A percentile compares a stretch with the other conserved stretches of the same genome.
Evolutionary conservation across 1,284 basidiomycete species (phyloP).

Genomic region (Cutaneotrichosporon cavernicola): DNA sequence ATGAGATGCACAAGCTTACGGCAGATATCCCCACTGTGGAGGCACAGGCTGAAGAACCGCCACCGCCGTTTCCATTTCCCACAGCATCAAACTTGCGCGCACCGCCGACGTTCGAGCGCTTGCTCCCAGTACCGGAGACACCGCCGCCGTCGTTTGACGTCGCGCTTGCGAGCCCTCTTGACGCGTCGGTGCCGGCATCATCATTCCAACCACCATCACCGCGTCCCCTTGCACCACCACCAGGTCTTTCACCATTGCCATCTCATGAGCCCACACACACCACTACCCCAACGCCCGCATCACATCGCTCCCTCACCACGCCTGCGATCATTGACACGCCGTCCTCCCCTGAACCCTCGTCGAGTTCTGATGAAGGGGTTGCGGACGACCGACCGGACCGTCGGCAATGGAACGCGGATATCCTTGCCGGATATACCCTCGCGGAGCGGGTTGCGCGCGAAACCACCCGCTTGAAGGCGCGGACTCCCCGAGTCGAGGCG

Average conservation of each 20-base stretch:
- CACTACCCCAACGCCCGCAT: background rate
- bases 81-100: constrained; percentile 33
- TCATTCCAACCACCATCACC: background rate
- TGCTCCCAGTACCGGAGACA: constrained; percentile 25
- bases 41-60: constrained; percentile 38
- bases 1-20: background rate
- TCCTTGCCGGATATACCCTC: constrained; percentile 45
- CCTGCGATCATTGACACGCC: background rate
- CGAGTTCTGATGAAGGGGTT: background rate
- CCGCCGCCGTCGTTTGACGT: constrained; percentile 43
- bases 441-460: constrained; percentile 45
- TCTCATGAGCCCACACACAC: background rate
- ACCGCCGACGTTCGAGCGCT: constrained; percentile 33
- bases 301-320: background rate
- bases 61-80: constrained; percentile 47
- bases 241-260: background rate
- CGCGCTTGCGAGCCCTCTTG: constrained; percentile 1
- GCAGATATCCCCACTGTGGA: constrained; percentile 34
- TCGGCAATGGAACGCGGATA: constrained; percentile 46
- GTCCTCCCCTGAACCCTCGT: background rate
- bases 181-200: background rate
- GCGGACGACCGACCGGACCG: constrained; percentile 37
- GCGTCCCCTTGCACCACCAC: background rate
- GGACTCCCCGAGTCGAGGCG: background rate
- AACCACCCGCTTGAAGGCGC: background rate